These are phyloP conservation scores for Wallacemonas sp. DNA, from an alignment of 208 protist genomes.

Conservation along the genomic window DNA sequence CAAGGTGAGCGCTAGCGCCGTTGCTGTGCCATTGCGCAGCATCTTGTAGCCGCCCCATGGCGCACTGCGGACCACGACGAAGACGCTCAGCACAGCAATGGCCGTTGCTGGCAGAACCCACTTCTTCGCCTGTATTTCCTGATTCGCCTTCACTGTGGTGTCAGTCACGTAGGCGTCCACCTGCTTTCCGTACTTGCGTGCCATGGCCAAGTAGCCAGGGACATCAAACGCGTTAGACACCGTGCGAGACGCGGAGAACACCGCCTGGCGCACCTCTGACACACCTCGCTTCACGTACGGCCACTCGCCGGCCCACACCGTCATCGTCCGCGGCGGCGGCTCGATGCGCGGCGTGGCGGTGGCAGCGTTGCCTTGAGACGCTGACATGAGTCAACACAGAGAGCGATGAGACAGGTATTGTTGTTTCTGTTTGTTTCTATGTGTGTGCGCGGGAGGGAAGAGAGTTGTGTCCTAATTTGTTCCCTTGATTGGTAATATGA, in stretches of 20 bases:
- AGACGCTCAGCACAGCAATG: slow-evolving; percentile 35
- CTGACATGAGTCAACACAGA: background rate
- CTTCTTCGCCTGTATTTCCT: slow-evolving; percentile 26
- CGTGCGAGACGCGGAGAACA: slow-evolving; percentile 7
- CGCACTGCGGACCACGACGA: slow-evolving; percentile 54
- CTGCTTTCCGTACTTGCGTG: slow-evolving; percentile 30
- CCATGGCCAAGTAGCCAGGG: slow-evolving; percentile 44
- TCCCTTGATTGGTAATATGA: no score
- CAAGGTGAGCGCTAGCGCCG: slow-evolving; percentile 30
- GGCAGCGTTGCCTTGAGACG: background rate
- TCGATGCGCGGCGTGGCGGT: background rate
- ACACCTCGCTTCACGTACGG: slow-evolving; percentile 61
- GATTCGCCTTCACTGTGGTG: slow-evolving; percentile 26
- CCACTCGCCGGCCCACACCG: slow-evolving; percentile 82
- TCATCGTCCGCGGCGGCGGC: slow-evolving; percentile 13
- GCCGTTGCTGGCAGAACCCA: slow-evolving; percentile 67
- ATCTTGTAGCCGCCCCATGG: slow-evolving; percentile 53
- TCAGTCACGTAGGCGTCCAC: slow-evolving; percentile 50
- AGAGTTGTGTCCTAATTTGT: no score
- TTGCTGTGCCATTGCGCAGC: slow-evolving; percentile 57
- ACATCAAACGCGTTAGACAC: slow-evolving; percentile 38
- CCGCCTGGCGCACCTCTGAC: slow-evolving; percentile 34
- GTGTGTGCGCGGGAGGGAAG: no score
- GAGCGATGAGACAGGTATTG: background rate
- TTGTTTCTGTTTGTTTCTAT: slow-evolving; percentile 9